A percentile compares a stretch with the other conserved stretches of the same genome.
Evolutionary conservation across 352 stramenopile species (phyloP).

Genomic region (Pseudoperonospora humuli): DNA sequence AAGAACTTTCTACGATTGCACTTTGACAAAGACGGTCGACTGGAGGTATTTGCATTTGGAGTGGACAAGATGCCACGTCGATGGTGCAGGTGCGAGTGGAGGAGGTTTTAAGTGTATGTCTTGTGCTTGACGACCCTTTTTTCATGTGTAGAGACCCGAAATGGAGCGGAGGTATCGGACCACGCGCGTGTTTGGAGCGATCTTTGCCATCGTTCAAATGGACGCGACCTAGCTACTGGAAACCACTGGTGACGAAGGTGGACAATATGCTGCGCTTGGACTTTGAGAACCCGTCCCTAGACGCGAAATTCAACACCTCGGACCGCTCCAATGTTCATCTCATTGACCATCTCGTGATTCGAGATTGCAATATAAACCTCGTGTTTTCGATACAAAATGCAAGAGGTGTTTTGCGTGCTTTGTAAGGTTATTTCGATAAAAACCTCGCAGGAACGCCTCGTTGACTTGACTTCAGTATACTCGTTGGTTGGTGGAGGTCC

Average conservation of each 20-base stretch:
- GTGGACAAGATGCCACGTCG: constrained; percentile 87
- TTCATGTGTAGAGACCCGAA: constrained; percentile 45
- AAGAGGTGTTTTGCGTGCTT: constrained; percentile 16
- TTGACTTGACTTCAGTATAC: constrained; percentile 27
- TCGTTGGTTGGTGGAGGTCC: constrained; percentile 22
- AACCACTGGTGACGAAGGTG: constrained; percentile 71
- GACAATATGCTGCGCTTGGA: constrained; percentile 79
- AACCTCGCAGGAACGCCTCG: constrained; percentile 6
- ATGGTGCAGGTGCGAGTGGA: constrained; percentile 63
- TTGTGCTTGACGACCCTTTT: no score
- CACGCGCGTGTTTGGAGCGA: constrained; percentile 38
- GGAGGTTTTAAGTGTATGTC: no score
- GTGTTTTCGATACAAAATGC: constrained; percentile 1
- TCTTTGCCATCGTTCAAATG: constrained; percentile 65
- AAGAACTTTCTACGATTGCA: constrained; percentile 86
- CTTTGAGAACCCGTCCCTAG: constrained; percentile 75
- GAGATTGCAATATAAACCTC: constrained; percentile 21
- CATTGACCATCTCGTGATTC: constrained; percentile 61
- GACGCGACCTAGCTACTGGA: constrained; percentile 74
- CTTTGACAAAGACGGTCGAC: constrained; percentile 60
- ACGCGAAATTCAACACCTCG: constrained; percentile 60
- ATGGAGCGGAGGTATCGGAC: constrained; percentile 60
- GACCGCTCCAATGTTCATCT: constrained; percentile 80
- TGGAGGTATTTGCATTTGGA: constrained; percentile 77
- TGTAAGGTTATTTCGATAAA: constrained; percentile 14